These are phyloP conservation scores for Cryptosporidium parvum DNA, from an alignment of 169 alveolate genomes.

Conservation along the genomic window DNA sequence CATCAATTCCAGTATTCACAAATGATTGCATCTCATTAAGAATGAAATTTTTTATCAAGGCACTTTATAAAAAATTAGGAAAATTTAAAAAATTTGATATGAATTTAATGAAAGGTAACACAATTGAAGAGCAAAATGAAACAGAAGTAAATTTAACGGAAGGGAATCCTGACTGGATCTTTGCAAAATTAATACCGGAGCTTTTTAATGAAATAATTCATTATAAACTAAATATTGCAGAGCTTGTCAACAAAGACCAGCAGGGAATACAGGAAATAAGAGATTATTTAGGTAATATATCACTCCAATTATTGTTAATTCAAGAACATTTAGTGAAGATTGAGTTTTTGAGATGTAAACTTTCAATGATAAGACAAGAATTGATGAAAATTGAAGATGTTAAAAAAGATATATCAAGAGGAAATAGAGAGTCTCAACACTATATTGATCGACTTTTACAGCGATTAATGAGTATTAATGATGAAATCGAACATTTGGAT, in stretches of 20 bases:
- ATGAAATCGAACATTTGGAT: conserved; percentile 67
- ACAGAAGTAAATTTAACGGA: conserved; percentile 2
- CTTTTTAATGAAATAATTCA: conserved; percentile 66
- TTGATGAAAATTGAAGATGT: conserved; percentile 68
- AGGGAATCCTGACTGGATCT: conserved; percentile 70
- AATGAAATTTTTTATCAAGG: conserved; percentile 71
- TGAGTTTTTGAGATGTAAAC: conserved; percentile 68
- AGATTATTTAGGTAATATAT: conserved; percentile 59
- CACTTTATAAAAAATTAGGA: conserved; percentile 55
- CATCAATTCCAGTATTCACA: conserved; percentile 47
- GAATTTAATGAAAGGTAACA: neutral
- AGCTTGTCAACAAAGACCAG: conserved; percentile 66
- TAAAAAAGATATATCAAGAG: conserved; percentile 69
- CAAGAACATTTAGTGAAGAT: conserved; percentile 69
- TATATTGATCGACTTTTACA: conserved; percentile 60
- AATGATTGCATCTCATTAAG: conserved; percentile 57
- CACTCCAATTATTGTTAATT: conserved; percentile 59
- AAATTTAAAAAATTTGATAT: conserved; percentile 31
- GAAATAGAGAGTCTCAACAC: conserved; percentile 68
- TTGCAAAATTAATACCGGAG: conserved; percentile 68
- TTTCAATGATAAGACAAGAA: conserved; percentile 72
- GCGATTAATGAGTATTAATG: conserved; percentile 66
- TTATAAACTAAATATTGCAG: conserved; percentile 52
- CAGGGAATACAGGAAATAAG: conserved; percentile 70
- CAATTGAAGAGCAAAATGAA: conserved; percentile 9